Conservation (phyloP, 106 monocot genomes). For the Apostasia ramifera region DNA sequence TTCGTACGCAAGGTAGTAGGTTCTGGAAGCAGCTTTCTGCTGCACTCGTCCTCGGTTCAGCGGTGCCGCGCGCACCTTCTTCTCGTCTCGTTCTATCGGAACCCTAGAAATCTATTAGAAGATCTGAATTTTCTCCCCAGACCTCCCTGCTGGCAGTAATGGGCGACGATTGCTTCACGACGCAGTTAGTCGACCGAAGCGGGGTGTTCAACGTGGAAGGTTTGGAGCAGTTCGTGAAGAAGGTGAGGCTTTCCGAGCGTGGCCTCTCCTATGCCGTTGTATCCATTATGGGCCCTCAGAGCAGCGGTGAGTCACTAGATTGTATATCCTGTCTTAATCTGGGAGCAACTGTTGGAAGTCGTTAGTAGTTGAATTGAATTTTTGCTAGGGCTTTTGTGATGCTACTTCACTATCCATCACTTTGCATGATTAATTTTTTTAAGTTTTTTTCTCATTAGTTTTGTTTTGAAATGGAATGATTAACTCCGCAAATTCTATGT, state of each 20-base stretch:
- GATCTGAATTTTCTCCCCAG: too few relatives aligned
- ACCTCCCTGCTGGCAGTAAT: too few relatives aligned
- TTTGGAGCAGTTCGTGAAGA: conserved; percentile 29
- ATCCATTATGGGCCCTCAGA: conserved; percentile 50
- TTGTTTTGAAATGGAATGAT: background rate
- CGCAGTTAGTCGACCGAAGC: conserved; percentile 36
- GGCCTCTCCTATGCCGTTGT: conserved; percentile 45
- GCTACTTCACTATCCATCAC: conserved; percentile 33
- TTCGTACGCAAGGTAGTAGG: too few relatives aligned
- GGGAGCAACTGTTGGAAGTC: conserved; percentile 43
- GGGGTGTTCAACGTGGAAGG: conserved; percentile 32
- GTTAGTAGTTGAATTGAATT: too few relatives aligned
- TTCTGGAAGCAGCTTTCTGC: too few relatives aligned
- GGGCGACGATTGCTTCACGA: conserved; percentile 23
- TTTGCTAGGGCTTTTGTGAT: background rate
- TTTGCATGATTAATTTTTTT: background rate
- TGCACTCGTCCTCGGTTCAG: too few relatives aligned
- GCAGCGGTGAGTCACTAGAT: conserved; percentile 22
- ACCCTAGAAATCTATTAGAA: background rate
- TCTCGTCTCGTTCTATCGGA: too few relatives aligned
- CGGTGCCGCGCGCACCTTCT: too few relatives aligned
- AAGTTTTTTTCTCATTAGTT: background rate
- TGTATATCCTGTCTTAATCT: conserved; percentile 18
- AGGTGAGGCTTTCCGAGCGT: conserved; percentile 16
- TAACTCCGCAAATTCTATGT: too few relatives aligned